Base-by-base conservation (phyloP, 2,329 filamentous ascomycete species). In the Epichloe scottii region DNA sequence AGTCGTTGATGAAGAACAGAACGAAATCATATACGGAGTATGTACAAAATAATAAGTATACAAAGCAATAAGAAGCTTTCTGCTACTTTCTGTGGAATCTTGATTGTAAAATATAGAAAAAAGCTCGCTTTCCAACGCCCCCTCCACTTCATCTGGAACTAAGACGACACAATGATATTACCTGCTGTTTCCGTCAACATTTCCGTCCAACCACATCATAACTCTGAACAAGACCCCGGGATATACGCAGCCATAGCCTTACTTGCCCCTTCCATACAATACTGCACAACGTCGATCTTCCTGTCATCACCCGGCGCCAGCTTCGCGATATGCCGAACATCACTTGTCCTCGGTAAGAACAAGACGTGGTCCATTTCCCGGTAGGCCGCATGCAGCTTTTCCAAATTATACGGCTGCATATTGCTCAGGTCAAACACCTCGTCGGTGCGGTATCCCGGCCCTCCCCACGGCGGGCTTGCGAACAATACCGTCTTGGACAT, bases 261-360 rank as follows among this genome's bases (percentile, higher is more conserved):
- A 66, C 90, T 96, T 6, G 87, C 87, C 12, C 89, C 89, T 59
- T 86, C 77, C 71, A 95, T 87, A 63, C 90, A 95, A 64, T 97
- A 97, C 70, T 98, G 93, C 46, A 87, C 80, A 26, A 91, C 82
- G 43, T 85, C 80, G 17, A 88, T 73, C 68, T 85, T 86, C 23
- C 65, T 68, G 11, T 69, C 68, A 2, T 69, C 57, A 10, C 11
- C 19, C 1, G 72, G 71, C 1, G 69, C 71, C 34, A 84, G 61
- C 56, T 66, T 74, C 4, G 87, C 86, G 55, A 95, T 75, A 66
- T 95, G 89, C 48, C 82, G 77, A 49, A 95, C 65, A 64, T 95
- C 83, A 55, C 88, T 91, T 1, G 85, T 93, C 53, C 94, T 77
- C 1, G 94, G 93, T 17, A 98, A 73, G 62, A 86, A 98, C 6